These are phyloP conservation scores for Hypoxylon sp. DNA, from an alignment of 2,329 filamentous ascomycete genomes.

Conservation along the genomic window DNA sequence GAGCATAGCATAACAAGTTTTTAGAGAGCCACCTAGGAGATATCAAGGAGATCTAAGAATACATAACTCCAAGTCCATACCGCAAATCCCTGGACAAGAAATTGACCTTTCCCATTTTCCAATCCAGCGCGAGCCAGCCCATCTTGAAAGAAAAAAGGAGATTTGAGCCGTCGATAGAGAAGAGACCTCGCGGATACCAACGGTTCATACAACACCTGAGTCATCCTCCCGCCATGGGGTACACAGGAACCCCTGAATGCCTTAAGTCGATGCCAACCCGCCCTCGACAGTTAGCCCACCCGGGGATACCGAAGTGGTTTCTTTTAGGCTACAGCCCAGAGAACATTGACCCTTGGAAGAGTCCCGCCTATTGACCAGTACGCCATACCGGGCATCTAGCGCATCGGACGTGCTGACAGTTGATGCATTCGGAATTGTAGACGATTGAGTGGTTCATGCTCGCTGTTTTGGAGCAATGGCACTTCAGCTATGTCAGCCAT, in stretches of 20 bases:
- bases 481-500: conserved; percentile 31
- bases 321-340: neutral
- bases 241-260: conserved; percentile 3
- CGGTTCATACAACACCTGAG: neutral
- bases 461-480: conserved; percentile 9
- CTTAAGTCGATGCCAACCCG: neutral
- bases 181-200: neutral
- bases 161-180: neutral
- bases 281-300: neutral
- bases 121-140: conserved; percentile 17
- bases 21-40: conserved; percentile 3
- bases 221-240: neutral
- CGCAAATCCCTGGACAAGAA: conserved; percentile 9
- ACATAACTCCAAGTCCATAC: conserved; percentile 5
- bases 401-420: conserved; percentile 21
- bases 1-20: neutral
- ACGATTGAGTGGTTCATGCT: conserved; percentile 28
- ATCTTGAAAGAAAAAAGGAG: neutral
- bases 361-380: neutral
- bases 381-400: conserved; percentile 13
- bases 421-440: conserved; percentile 9
- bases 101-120: conserved; percentile 1
- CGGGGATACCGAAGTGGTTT: conserved; percentile 7
- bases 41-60: conserved; percentile 14
- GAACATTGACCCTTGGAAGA: neutral